Percentiles rank a stretch among this genome's conserved stretches.
Evolutionary conservation across 345 rosid species (phyloP).

Genomic region (Geranium brycei): DNA sequence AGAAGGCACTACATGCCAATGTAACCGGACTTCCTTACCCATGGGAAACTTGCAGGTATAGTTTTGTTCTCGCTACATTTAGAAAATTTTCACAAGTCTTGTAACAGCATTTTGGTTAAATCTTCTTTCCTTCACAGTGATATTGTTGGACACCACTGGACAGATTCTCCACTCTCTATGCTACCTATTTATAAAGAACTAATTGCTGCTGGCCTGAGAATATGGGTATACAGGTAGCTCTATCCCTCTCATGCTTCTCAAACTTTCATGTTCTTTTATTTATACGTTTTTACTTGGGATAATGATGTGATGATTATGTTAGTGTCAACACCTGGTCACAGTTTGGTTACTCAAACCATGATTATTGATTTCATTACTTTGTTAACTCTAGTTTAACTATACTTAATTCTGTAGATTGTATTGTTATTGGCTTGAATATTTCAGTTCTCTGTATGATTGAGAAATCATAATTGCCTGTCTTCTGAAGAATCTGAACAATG

Average conservation of each 20-base stretch:
- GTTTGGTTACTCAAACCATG: too few species aligned
- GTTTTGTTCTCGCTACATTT: background rate
- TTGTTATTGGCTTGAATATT: background rate
- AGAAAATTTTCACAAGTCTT: background rate
- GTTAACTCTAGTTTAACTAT: too few species aligned
- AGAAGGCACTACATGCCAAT: constrained; percentile 90
- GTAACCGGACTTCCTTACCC: constrained; percentile 52
- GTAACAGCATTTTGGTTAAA: background rate
- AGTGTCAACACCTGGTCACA: too few species aligned
- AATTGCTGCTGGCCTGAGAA: constrained; percentile 59
- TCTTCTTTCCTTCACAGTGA: constrained; percentile 30
- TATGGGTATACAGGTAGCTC: constrained; percentile 80
- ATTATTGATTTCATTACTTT: too few species aligned
- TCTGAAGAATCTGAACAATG: too few species aligned
- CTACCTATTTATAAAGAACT: constrained; percentile 89
- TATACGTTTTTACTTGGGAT: background rate
- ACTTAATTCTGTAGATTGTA: background rate
- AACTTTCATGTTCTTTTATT: background rate
- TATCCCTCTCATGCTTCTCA: background rate
- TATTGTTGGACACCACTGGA: constrained; percentile 56
- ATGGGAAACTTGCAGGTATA: constrained; percentile 83
- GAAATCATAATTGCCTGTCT: too few species aligned
- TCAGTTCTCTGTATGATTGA: too few species aligned
- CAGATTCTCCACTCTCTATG: constrained; percentile 79
- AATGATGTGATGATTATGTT: too few species aligned